Evolutionary conservation across 306 rosid species (phyloP), one percentile per base, ranked within the genome.

Genomic region (Cotoneaster glaucophyllus): DNA sequence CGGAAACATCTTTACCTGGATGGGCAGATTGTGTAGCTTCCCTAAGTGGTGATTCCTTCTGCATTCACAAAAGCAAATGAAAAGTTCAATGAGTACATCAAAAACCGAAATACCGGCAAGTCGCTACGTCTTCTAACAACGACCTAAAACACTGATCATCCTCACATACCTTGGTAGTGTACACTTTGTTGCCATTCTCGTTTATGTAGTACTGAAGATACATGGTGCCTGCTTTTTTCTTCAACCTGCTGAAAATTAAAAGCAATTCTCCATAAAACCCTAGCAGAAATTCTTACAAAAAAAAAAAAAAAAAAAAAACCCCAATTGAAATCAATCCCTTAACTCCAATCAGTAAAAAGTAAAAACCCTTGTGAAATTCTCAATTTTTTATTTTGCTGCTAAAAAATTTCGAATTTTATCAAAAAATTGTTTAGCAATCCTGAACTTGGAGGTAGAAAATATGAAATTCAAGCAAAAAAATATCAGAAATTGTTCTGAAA

Each of bases 31-130:
- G 84, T 3, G 98, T 89, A 53, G 89, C 79, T 77, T 76, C 58
- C 64, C 97, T 96, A 10, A 87, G 56, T 19, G 98, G 98, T 2
- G 97, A 77, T 79, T 93, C 97, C 78, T 88, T 93, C 98, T 93
- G 88, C 83, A 82, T 39, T 32, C n/a, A 79, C 4, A 75, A 73
- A 66, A 61, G 29, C 41, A 83, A 63, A 28, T 31, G 34, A 66
- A 17, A 66, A 17, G 58, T 43, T 32, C 11, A 50, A 34, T 31
- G 3, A 67, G 71, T 22, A 43, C 56, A 45, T 34, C 2, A 68
- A 68, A 24, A 6, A 68, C 0, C 45, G 25, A 64, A 4, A 64
- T 5, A 3, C 28, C 9, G 6, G 31, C 44, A 2, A 12, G 17
- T 13, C 8, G 1, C 26, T 22, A n/a, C 4, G 0, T 11, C 26